These are phyloP conservation scores for Ganoderma multipileum DNA, from an alignment of 1,284 basidiomycete genomes.

Conservation along the genomic window DNA sequence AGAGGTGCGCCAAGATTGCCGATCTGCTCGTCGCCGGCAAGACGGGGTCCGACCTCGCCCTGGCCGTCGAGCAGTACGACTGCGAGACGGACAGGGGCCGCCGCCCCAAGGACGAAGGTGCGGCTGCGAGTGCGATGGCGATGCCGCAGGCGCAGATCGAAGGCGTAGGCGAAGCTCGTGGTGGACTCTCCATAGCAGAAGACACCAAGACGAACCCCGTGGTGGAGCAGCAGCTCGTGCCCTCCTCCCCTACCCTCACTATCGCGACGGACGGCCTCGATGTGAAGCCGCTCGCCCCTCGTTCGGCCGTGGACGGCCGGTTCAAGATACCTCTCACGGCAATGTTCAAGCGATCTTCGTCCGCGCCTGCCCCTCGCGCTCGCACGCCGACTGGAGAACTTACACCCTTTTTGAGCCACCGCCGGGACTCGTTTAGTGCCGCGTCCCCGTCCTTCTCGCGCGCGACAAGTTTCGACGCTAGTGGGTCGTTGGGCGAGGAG, in stretches of 20 bases:
- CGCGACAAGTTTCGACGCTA: conserved; percentile 24
- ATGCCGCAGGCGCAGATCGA: conserved; percentile 21
- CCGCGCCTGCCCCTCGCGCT: conserved; percentile 52
- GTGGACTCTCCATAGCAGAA: not conserved
- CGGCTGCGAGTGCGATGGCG: not conserved
- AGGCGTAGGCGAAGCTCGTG: conserved; percentile 10
- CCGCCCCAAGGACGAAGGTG: conserved; percentile 34
- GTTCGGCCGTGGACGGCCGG: conserved; percentile 39
- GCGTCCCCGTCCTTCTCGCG: conserved; percentile 23
- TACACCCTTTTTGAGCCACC: conserved; percentile 13
- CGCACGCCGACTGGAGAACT: conserved; percentile 24
- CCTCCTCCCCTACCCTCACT: conserved; percentile 2
- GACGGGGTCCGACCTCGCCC: conserved; percentile 53
- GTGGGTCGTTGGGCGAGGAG: conserved; percentile 13
- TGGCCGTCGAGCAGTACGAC: conserved; percentile 53
- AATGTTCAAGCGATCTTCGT: conserved; percentile 66
- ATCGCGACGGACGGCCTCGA: conserved; percentile 30
- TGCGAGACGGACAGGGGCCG: conserved; percentile 30
- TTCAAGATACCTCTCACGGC: conserved; percentile 59
- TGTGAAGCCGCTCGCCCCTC: conserved; percentile 41
- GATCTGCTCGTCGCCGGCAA: conserved; percentile 58
- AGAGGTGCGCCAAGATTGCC: conserved; percentile 57
- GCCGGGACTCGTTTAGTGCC: conserved; percentile 28
- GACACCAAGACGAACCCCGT: conserved; percentile 19
- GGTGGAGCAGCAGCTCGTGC: conserved; percentile 6